Evolutionary conservation across 164 flowering plant genomes (phyloP), one percentile per base, ranked within the genome.

Genomic region (Macadamia integrifolia): DNA sequence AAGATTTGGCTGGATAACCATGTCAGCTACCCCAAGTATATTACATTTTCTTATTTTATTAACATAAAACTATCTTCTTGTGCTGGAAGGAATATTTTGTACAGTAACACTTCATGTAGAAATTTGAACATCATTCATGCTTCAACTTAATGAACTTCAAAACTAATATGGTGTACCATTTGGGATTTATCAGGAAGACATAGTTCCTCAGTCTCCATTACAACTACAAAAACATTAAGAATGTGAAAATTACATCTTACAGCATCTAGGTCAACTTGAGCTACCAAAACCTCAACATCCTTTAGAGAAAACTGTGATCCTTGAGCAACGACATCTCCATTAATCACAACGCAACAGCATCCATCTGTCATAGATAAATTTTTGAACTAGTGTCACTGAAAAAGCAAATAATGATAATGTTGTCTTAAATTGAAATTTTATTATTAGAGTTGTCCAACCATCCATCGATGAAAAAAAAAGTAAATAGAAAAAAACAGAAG

Each of bases 291-390:
- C 76, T 94, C 97, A n/a, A 92, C 86, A 84, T 91, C 98, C 75
- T 84, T 91, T 69, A 94, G 76, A 18, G 98, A 94, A 81, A 94
- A 94, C 65, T 94, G 98, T 62, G 96, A 88, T 56, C 97, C 98
- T 80, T 90, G 96, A 56, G 93, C 97, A 71, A 94, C 91, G 57
- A 92, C 76, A 71, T 94, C 93, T 64, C 99, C 97, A 75, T 94
- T 94, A 52, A 94, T 78, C 76, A 91, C 92, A 64, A 90, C 71
- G 61, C 88, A 88, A 64, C 90, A 72, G 69, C 99, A 92, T 66
- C 99, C 99, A 87, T 94, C 99, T 94, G 79, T 69, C 62, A 74
- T 58, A 69, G 42, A 65, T 60, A 65, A 66, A 65, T 43, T 28
- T 61, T 53, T 15, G 42, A 61, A 59, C 28, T 9, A 15, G 9